Percentiles rank a stretch among this genome's conserved stretches.
Conservation (phyloP, 176 grass and related monocot genomes). For the Zizania latifolia region DNA sequence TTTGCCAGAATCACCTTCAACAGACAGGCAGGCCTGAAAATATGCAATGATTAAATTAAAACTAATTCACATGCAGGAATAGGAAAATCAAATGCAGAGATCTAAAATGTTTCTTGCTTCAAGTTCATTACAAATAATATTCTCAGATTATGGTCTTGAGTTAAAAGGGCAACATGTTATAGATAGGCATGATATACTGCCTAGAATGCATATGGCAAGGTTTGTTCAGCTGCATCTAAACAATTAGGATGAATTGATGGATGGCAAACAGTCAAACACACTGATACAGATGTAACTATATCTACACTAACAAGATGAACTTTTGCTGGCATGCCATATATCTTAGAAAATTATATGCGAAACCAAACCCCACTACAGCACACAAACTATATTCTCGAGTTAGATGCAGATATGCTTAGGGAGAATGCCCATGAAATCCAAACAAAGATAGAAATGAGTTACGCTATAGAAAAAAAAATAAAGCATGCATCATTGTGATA, state of each 20-base stretch:
- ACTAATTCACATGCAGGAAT: too few species aligned
- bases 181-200: neutral
- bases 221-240: neutral
- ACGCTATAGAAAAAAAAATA: neutral
- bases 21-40: conserved; percentile 55
- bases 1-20: conserved; percentile 28
- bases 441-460: neutral
- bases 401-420: neutral
- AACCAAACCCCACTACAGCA: neutral
- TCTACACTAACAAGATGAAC: neutral
- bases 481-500: neutral
- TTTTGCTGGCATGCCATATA: neutral
- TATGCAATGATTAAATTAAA: conserved; percentile 2
- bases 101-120: neutral
- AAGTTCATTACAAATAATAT: neutral
- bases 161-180: neutral
- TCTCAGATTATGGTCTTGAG: neutral
- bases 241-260: neutral
- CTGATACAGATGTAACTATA: neutral
- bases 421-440: too few species aligned
- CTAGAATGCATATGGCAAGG: neutral
- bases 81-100: conserved; percentile 1
- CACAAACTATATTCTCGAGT: neutral
- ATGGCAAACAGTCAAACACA: too few species aligned
- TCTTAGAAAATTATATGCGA: neutral